These are phyloP conservation scores for Glomus cerebriforme DNA, from an alignment of 192 early-diverging fungal genomes.

Conservation along the genomic window DNA sequence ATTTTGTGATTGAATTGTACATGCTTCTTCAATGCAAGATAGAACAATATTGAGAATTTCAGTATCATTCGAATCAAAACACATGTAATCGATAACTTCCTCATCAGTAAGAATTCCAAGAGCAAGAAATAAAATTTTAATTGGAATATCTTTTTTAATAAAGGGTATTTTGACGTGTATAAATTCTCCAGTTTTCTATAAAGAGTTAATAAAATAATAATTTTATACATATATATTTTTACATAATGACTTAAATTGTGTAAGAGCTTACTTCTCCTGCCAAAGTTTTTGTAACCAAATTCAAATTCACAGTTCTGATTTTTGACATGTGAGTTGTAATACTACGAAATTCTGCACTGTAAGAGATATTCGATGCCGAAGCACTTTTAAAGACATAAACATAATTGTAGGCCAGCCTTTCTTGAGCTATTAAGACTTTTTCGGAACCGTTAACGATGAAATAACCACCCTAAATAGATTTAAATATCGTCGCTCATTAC, in stretches of 20 bases:
- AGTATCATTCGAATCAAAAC: slow-evolving; percentile 90
- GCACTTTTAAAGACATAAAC: slow-evolving; percentile 94
- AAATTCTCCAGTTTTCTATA: slow-evolving; percentile 59
- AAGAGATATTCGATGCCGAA: slow-evolving; percentile 73
- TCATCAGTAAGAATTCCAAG: slow-evolving; percentile 89
- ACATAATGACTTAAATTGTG: background rate
- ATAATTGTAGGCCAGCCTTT: slow-evolving; percentile 95
- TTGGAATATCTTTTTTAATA: slow-evolving; percentile 87
- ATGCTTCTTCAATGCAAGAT: slow-evolving; percentile 95
- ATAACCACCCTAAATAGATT: slow-evolving; percentile 85
- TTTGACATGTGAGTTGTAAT: slow-evolving; percentile 83
- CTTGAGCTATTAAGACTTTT: slow-evolving; percentile 99
- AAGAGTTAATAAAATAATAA: background rate
- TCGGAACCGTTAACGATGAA: slow-evolving; percentile 99
- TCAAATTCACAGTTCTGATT: slow-evolving; percentile 82
- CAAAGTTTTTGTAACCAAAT: slow-evolving; percentile 72
- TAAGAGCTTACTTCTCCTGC: slow-evolving; percentile 51
- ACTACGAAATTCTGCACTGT: slow-evolving; percentile 89
- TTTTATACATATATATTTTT: background rate
- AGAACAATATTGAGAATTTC: slow-evolving; percentile 95
- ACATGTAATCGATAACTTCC: slow-evolving; percentile 94
- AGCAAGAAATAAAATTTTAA: slow-evolving; percentile 93
- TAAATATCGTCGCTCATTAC: too few species aligned
- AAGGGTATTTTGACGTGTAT: slow-evolving; percentile 92
- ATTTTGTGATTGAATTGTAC: slow-evolving; percentile 93